A percentile compares a stretch with the other conserved stretches of the same genome.
phyloP scores from a whole-genome alignment of 1,139 yeast genomes.

The Taiozyma sp. region DNA sequence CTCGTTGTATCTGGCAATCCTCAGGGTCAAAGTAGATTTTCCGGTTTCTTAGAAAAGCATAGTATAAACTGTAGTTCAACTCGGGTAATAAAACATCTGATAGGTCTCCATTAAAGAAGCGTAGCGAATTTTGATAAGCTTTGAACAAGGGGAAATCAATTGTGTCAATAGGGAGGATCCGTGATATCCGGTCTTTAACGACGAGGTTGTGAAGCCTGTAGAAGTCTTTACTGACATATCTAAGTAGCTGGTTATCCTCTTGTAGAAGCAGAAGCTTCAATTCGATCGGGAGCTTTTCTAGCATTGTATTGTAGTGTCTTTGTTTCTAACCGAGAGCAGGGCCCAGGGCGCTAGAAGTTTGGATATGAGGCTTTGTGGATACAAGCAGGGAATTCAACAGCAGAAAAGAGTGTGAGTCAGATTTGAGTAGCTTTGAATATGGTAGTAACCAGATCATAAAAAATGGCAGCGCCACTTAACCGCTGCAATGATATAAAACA shows the following conservation, averaged over 20 bases:
- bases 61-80: conserved; percentile 44
- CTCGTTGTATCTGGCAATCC: conserved; percentile 33
- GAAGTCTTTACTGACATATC: conserved; percentile 33
- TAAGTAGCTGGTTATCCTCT: conserved; percentile 36
- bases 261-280: conserved; percentile 39
- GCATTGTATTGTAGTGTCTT: not conserved
- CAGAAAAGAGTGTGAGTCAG: too few species aligned
- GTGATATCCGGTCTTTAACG: conserved; percentile 37
- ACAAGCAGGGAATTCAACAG: too few species aligned
- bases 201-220: conserved; percentile 48
- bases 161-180: not conserved
- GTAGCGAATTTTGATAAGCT: conserved; percentile 1
- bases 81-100: conserved; percentile 38
- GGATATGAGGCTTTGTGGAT: too few species aligned
- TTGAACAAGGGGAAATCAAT: conserved; percentile 1
- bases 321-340: not conserved
- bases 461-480: too few species aligned
- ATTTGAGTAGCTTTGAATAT: too few species aligned
- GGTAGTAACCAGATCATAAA: too few species aligned
- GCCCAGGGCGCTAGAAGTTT: too few species aligned
- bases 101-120: conserved; percentile 5
- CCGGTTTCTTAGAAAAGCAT: conserved; percentile 45
- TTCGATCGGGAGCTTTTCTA: conserved; percentile 42
- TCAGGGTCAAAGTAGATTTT: conserved; percentile 48
- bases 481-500: too few species aligned